Evolutionary conservation across 2,329 filamentous ascomycete species (phyloP).

Genomic region (Alternaria brassicicola): DNA sequence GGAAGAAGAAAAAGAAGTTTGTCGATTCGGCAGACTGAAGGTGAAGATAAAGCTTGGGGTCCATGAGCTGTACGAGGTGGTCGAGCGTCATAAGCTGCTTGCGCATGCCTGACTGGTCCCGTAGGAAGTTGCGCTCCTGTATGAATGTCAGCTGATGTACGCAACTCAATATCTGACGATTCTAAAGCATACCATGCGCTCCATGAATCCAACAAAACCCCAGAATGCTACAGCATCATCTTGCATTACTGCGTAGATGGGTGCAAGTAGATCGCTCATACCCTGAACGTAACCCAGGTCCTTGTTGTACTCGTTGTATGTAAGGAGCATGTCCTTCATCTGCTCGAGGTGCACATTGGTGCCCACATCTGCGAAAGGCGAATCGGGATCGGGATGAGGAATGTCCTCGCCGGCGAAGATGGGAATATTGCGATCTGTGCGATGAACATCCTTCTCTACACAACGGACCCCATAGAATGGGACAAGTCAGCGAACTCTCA

Average conservation of each 20-base stretch:
- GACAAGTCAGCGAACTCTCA: slow-evolving; percentile 51
- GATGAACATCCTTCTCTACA: slow-evolving; percentile 96
- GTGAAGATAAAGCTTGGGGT: slow-evolving; percentile 90
- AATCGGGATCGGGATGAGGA: slow-evolving; percentile 93
- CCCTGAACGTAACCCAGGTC: slow-evolving; percentile 97
- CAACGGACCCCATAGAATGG: slow-evolving; percentile 60
- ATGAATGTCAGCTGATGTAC: slow-evolving; percentile 11
- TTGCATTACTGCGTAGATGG: slow-evolving; percentile 95
- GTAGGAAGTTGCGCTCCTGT: slow-evolving; percentile 87
- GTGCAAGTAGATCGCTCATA: slow-evolving; percentile 95
- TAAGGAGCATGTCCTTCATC: slow-evolving; percentile 98
- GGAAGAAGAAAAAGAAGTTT: slow-evolving; percentile 99
- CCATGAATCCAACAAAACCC: slow-evolving; percentile 96
- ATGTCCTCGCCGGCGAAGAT: slow-evolving; percentile 96
- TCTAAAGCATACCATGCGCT: slow-evolving; percentile 71
- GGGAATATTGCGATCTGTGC: slow-evolving; percentile 92
- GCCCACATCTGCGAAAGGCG: slow-evolving; percentile 87
- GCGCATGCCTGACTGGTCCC: slow-evolving; percentile 96
- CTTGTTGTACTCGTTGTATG: slow-evolving; percentile 97
- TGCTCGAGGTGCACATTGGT: slow-evolving; percentile 98
- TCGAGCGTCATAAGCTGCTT: slow-evolving; percentile 88
- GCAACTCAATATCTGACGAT: no score
- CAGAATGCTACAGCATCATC: slow-evolving; percentile 97
- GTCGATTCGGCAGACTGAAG: slow-evolving; percentile 90
- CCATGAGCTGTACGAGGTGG: slow-evolving; percentile 95